Evolutionary conservation across 176 grass and related monocot species (phyloP).

Genomic region (Saccharum spontaneum): DNA sequence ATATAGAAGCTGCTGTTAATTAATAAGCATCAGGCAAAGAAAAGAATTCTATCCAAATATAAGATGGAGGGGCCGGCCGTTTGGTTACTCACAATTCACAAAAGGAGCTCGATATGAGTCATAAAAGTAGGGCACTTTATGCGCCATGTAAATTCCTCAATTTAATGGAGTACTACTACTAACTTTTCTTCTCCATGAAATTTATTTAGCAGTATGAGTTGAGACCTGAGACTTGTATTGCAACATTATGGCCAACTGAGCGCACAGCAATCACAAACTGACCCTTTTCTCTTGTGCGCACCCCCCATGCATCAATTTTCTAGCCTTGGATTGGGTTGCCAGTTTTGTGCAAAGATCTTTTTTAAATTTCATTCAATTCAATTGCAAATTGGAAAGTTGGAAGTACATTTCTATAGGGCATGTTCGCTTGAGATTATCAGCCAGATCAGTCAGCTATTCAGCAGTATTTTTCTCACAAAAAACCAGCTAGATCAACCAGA

Average conservation of each 20-base stretch:
- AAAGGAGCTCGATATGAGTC: not conserved
- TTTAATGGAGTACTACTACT: not conserved
- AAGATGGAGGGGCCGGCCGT: not conserved
- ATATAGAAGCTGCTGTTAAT: not conserved
- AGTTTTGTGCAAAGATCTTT: not conserved
- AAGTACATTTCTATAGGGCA: not conserved
- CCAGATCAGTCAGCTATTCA: no score
- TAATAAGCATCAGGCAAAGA: not conserved
- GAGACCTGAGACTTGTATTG: not conserved
- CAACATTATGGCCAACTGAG: not conserved
- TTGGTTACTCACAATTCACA: not conserved
- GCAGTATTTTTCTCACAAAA: no score
- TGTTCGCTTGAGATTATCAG: no score
- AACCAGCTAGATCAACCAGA: no score
- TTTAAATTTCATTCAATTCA: not conserved
- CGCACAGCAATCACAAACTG: not conserved
- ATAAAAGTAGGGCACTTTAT: constrained; percentile 1
- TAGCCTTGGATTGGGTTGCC: not conserved
- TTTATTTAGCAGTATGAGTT: not conserved
- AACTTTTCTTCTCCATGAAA: not conserved
- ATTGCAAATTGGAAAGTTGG: not conserved
- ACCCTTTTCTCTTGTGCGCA: not conserved
- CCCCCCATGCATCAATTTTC: not conserved
- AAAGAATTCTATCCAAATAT: not conserved
- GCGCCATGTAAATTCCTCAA: not conserved